phyloP scores from a whole-genome alignment of 768 basidiomycete species.

The Obba rivulosa region DNA sequence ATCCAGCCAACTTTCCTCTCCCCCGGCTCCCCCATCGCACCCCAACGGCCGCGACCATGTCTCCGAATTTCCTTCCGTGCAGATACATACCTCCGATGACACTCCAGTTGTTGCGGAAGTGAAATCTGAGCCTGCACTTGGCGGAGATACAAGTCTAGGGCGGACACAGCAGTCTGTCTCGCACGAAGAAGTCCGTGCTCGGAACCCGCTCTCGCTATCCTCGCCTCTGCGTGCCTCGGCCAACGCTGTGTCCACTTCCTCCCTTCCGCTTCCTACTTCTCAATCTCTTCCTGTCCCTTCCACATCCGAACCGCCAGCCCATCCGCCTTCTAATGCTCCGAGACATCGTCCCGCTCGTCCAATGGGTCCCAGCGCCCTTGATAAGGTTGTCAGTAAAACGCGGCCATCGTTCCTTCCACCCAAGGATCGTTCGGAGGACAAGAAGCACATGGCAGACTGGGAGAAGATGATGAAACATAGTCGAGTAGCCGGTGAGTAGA shows the following conservation, averaged over 20 bases:
- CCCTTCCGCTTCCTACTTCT: conserved; percentile 27
- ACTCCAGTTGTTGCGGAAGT: conserved; percentile 1
- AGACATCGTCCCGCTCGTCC: conserved; percentile 45
- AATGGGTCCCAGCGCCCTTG: conserved; percentile 62
- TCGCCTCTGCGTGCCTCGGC: conserved; percentile 1
- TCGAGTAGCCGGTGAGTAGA: conserved; percentile 57
- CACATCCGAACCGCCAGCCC: conserved; percentile 13
- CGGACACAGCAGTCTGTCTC: conserved; percentile 5
- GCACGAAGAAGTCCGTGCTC: conserved; percentile 8
- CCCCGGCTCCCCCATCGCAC: conserved; percentile 8
- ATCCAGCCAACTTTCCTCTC: conserved; percentile 2
- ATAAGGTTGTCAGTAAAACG: conserved; percentile 79
- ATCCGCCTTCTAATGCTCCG: conserved; percentile 16
- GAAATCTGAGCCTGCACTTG: conserved; percentile 1
- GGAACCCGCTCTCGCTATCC: conserved; percentile 5
- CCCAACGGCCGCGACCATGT: conserved; percentile 8
- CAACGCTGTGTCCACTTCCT: conserved; percentile 14
- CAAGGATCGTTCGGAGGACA: conserved; percentile 70
- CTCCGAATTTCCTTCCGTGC: conserved; percentile 13
- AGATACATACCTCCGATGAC: conserved; percentile 14
- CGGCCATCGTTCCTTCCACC: conserved; percentile 84
- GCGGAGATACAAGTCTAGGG: neutral
- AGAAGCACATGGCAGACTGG: conserved; percentile 83
- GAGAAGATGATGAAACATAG: conserved; percentile 84
- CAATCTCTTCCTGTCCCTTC: conserved; percentile 24